These are phyloP conservation scores for Neocatenulostroma microsporum DNA, from an alignment of 2,329 filamentous ascomycete species.

Conservation along the genomic window DNA sequence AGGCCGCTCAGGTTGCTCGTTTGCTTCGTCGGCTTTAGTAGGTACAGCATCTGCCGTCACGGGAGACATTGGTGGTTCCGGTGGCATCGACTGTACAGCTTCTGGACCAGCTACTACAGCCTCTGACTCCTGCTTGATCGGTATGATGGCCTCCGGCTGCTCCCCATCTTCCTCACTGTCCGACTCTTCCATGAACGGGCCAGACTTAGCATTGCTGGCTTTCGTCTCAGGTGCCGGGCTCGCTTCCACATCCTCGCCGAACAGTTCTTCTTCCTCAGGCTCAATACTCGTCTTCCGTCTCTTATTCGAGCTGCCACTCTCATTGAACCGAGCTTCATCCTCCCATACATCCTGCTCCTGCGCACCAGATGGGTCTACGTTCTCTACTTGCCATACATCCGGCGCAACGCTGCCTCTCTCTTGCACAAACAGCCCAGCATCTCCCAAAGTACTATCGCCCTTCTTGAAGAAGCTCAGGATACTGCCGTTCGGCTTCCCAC, in stretches of 20 bases:
- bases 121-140: constrained; percentile 9
- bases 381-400: constrained; percentile 1
- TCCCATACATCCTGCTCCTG: constrained; percentile 15
- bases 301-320: constrained; percentile 36
- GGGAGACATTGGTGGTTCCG: too few species aligned
- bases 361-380: constrained; percentile 5
- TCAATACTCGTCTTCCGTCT: constrained; percentile 28
- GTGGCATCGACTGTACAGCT: too few species aligned
- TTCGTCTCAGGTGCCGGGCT: too few species aligned
- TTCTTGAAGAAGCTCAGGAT: constrained; percentile 51
- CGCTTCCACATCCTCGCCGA: constrained; percentile 36
- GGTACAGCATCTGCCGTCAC: background rate
- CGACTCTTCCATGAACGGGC: constrained; percentile 66
- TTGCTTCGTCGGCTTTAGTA: too few species aligned
- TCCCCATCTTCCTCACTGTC: constrained; percentile 46
- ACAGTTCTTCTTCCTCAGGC: constrained; percentile 6
- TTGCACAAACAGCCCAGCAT: constrained; percentile 31
- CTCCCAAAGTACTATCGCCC: constrained; percentile 30
- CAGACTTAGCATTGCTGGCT: too few species aligned
- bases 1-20: constrained; percentile 9
- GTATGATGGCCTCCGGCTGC: constrained; percentile 17
- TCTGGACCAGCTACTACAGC: constrained; percentile 5
- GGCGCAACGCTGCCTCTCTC: constrained; percentile 14
- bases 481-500: constrained; percentile 41
- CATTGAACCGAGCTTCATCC: constrained; percentile 35